These are phyloP conservation scores for Penicillium griseofulvum DNA, from an alignment of 2,329 filamentous ascomycete species.

Conservation along the genomic window DNA sequence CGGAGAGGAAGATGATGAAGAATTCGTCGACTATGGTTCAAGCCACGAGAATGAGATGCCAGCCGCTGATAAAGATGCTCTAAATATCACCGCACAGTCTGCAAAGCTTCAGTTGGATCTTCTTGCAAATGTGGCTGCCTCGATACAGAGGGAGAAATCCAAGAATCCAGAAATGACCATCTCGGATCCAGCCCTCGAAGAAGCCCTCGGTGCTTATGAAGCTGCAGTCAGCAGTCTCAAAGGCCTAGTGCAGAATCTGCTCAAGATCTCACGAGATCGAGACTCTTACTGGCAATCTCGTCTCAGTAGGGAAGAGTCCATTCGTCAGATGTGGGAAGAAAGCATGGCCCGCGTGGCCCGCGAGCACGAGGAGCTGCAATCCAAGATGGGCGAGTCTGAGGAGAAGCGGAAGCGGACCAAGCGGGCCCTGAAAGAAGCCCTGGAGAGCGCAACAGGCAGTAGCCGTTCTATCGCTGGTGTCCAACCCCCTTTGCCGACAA, in stretches of 20 bases:
- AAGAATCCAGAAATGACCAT: constrained; percentile 69
- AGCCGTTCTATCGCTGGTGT: constrained; percentile 37
- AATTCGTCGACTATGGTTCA: constrained; percentile 77
- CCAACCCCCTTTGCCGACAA: constrained; percentile 24
- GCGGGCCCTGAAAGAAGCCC: constrained; percentile 79
- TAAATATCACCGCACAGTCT: constrained; percentile 95
- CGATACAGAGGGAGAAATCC: constrained; percentile 68
- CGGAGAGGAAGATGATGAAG: constrained; percentile 67
- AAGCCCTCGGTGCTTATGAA: constrained; percentile 83
- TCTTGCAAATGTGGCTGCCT: constrained; percentile 79
- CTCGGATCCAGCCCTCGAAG: constrained; percentile 71
- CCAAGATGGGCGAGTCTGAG: constrained; percentile 82
- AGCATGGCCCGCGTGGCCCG: constrained; percentile 96
- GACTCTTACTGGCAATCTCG: constrained; percentile 97
- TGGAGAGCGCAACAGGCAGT: constrained; percentile 56
- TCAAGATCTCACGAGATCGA: constrained; percentile 89
- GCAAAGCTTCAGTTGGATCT: constrained; percentile 90
- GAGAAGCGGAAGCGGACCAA: constrained; percentile 87
- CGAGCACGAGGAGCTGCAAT: constrained; percentile 90
- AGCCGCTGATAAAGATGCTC: constrained; percentile 81
- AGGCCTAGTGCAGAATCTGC: constrained; percentile 75
- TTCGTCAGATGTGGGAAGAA: constrained; percentile 96
- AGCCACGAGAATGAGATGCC: constrained; percentile 71
- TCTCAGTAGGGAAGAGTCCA: constrained; percentile 83
- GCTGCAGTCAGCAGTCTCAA: constrained; percentile 85